phyloP scores from a whole-genome alignment of 176 grass and related monocot species.

The Avena insularis region DNA sequence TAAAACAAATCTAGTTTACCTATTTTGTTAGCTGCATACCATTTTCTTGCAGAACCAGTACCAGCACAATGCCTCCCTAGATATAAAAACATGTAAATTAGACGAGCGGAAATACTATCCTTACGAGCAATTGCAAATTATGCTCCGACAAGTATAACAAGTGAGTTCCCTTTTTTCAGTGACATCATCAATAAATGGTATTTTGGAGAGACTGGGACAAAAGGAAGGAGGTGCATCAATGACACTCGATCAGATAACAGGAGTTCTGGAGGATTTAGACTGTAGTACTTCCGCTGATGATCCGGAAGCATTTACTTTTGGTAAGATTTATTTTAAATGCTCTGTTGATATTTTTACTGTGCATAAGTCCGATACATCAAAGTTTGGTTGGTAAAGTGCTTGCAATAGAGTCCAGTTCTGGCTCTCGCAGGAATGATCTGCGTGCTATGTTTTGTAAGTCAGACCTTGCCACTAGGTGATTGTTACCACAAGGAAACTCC shows the following conservation, averaged over 20 bases:
- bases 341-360: constrained; percentile 18
- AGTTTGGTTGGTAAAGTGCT: not conserved
- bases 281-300: constrained; percentile 55
- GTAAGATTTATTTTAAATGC: constrained; percentile 46
- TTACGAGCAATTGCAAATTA: constrained; percentile 16
- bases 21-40: not conserved
- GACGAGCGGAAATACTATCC: not conserved
- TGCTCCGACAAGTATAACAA: constrained; percentile 11
- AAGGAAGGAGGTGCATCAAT: constrained; percentile 77
- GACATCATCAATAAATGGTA: constrained; percentile 66
- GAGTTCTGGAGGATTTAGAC: constrained; percentile 65
- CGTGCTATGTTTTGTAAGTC: constrained; percentile 11
- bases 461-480: not conserved
- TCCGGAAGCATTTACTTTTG: constrained; percentile 56
- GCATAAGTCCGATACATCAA: constrained; percentile 12
- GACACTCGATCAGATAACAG: constrained; percentile 82
- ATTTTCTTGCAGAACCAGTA: constrained; percentile 9
- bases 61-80: not conserved
- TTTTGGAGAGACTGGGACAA: constrained; percentile 71
- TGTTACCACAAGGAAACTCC: not conserved
- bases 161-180: constrained; percentile 51
- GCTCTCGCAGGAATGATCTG: not conserved
- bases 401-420: not conserved
- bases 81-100: constrained; percentile 4
- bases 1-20: constrained; percentile 13